Evolutionary conservation across 1,284 basidiomycete genomes (phyloP).

Genomic region (Earliella scabrosa): DNA sequence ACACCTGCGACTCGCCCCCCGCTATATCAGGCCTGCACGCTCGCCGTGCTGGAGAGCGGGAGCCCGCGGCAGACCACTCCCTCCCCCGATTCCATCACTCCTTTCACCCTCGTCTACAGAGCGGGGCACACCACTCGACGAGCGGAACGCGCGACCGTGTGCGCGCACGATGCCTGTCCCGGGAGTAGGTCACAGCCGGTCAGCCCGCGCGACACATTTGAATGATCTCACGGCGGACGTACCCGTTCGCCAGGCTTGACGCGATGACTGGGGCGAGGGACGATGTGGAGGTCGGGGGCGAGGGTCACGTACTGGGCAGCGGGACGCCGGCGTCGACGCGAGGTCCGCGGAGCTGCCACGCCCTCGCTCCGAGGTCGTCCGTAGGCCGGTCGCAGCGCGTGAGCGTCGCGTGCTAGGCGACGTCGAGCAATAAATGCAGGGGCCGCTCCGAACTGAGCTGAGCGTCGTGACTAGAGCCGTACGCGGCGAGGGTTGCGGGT

Average conservation of each 20-base stretch:
- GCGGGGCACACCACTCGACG: not conserved
- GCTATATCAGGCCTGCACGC: not conserved
- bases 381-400: not conserved
- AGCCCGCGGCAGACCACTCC: not conserved
- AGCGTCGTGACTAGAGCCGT: no score
- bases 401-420: not conserved
- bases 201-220: not conserved
- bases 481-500: no score
- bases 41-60: not conserved
- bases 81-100: not conserved
- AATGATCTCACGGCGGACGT: not conserved
- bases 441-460: no score
- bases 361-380: constrained; percentile 1
- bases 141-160: no score
- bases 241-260: not conserved
- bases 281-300: not conserved
- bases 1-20: constrained; percentile 1
- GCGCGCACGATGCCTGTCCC: not conserved
- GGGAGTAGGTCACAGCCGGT: not conserved
- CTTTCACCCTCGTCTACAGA: not conserved
- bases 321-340: not conserved
- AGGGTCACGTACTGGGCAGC: not conserved
- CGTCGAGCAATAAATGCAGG: no score
- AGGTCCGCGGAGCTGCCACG: constrained; percentile 4
- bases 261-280: not conserved